phyloP scores from a whole-genome alignment of 208 protist species.

The Novymonas esmeraldas region DNA sequence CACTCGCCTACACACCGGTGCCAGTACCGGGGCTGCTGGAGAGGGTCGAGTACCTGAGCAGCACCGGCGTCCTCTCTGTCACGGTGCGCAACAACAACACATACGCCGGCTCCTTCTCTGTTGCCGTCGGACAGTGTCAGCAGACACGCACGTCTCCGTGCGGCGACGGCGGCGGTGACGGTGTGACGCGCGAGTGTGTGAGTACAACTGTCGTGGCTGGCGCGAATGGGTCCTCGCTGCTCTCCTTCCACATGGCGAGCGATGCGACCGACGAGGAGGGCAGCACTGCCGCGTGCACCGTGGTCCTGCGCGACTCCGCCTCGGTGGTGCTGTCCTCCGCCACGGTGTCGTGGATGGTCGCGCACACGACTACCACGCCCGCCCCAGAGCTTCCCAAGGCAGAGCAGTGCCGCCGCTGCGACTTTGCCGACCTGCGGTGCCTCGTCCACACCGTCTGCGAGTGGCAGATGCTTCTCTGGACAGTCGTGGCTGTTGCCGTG shows the following conservation, averaged over 20 bases:
- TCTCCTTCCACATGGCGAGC: constrained; percentile 6
- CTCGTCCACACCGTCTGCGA: constrained; percentile 27
- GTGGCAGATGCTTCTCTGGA: constrained; percentile 38
- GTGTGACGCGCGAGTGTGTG: constrained; percentile 15
- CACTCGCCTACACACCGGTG: constrained; percentile 33
- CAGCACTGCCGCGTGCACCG: constrained; percentile 29
- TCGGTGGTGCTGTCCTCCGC: constrained; percentile 29
- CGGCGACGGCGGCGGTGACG: constrained; percentile 7
- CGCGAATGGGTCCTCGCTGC: background rate
- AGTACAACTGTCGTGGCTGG: constrained; percentile 16
- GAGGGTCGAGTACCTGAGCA: constrained; percentile 1
- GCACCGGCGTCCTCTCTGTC: background rate
- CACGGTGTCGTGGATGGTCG: constrained; percentile 6
- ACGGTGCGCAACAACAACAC: constrained; percentile 21
- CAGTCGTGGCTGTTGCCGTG: constrained; percentile 14
- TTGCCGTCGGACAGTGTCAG: constrained; percentile 31
- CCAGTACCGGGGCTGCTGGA: constrained; percentile 34
- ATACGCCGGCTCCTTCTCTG: constrained; percentile 21
- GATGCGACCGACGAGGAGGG: background rate
- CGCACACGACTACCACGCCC: constrained; percentile 8
- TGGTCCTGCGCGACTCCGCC: constrained; percentile 36
- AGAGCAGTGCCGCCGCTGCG: constrained; percentile 19
- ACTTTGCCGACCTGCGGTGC: constrained; percentile 23
- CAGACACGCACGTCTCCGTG: background rate
- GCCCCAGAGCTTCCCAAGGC: background rate